Evolutionary conservation across 768 basidiomycete genomes (phyloP).

Genomic region (Hygrocybe punicea): DNA sequence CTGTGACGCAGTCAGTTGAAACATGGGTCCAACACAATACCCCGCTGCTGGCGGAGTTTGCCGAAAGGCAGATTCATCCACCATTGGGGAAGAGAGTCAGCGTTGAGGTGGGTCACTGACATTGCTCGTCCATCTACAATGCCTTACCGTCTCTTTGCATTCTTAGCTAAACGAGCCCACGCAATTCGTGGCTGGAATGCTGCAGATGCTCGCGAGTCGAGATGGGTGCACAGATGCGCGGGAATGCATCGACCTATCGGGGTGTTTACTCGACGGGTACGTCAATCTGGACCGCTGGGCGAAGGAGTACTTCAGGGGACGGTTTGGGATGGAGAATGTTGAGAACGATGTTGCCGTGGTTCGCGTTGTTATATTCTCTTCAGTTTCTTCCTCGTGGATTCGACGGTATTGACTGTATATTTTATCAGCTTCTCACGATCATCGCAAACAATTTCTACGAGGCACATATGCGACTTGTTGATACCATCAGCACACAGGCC

Average conservation of each 20-base stretch:
- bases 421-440: conserved; percentile 13
- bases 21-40: conserved; percentile 7
- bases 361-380: background rate
- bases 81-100: conserved; percentile 8
- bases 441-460: conserved; percentile 19
- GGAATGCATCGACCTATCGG: background rate
- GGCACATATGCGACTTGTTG: conserved; percentile 14
- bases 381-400: background rate
- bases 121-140: background rate
- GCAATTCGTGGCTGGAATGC: conserved; percentile 11
- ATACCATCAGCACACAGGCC: conserved; percentile 11
- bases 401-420: background rate
- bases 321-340: conserved; percentile 6
- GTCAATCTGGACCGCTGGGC: conserved; percentile 14
- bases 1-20: background rate
- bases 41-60: conserved; percentile 13
- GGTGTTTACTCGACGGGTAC: conserved; percentile 6
- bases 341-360: conserved; percentile 12
- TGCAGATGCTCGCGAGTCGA: conserved; percentile 14
- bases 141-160: background rate
- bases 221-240: background rate
- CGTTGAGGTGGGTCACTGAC: conserved; percentile 6
- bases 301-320: conserved; percentile 14
- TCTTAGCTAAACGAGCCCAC: conserved; percentile 15
- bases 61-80: conserved; percentile 10